Percentiles rank a stretch among this genome's conserved stretches.
Conservation (phyloP, 1,284 basidiomycete genomes). For the Rhodofomes roseus region DNA sequence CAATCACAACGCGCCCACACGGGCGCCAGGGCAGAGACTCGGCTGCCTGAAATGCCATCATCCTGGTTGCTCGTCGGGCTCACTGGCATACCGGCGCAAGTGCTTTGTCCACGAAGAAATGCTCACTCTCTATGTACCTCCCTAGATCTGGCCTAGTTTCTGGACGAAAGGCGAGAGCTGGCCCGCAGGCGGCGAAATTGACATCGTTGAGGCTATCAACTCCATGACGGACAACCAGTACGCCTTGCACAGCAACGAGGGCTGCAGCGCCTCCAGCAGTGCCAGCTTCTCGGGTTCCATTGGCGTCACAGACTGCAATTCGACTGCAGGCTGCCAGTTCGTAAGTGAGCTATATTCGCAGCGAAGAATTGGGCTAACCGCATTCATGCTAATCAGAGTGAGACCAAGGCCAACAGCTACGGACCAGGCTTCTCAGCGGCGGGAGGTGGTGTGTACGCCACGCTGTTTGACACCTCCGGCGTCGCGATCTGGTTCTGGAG, state of each 20-base stretch:
- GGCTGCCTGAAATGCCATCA: too few relatives aligned
- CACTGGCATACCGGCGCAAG: too few relatives aligned
- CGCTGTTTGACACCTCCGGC: conserved; percentile 54
- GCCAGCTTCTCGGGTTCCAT: conserved; percentile 37
- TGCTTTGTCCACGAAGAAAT: neutral
- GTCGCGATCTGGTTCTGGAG: conserved; percentile 63
- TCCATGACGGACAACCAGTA: conserved; percentile 42
- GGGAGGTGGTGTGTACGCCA: conserved; percentile 64
- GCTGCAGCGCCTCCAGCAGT: conserved; percentile 29
- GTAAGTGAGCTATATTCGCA: conserved; percentile 4
- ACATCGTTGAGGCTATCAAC: conserved; percentile 47
- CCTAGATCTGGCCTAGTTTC: conserved; percentile 47
- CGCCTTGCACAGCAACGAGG: conserved; percentile 43
- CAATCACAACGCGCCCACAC: neutral
- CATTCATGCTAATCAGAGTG: conserved; percentile 19
- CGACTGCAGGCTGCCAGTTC: conserved; percentile 51
- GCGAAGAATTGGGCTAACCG: neutral
- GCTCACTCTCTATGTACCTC: neutral
- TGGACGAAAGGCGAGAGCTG: conserved; percentile 53
- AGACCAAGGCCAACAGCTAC: conserved; percentile 48
- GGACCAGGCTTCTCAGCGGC: conserved; percentile 49
- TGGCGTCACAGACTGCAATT: conserved; percentile 37
- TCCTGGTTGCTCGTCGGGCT: too few relatives aligned
- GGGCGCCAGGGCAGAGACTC: neutral
- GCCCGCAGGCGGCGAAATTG: conserved; percentile 56